Evolutionary conservation across 2,329 filamentous ascomycete species (phyloP).

Genomic region (Xylariomycetidae sp.): DNA sequence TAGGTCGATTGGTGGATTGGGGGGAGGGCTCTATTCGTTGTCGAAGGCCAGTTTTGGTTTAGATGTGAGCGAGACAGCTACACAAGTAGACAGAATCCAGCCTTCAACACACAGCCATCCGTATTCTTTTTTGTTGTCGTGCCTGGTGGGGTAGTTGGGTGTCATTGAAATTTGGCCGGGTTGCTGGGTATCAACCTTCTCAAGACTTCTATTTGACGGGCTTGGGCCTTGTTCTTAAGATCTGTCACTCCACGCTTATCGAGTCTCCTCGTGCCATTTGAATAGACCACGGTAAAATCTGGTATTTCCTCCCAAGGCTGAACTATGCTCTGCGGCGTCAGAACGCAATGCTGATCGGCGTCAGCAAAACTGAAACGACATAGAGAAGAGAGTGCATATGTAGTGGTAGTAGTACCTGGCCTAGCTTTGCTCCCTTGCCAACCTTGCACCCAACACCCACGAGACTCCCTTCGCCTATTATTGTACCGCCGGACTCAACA

Average conservation of each 20-base stretch:
- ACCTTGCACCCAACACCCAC: constrained; percentile 58
- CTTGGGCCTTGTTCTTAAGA: constrained; percentile 58
- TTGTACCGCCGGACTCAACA: constrained; percentile 58
- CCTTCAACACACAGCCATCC: too few relatives aligned
- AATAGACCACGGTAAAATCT: constrained; percentile 67
- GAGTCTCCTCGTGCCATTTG: constrained; percentile 52
- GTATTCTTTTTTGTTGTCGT: too few relatives aligned
- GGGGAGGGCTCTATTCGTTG: too few relatives aligned
- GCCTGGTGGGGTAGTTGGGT: too few relatives aligned
- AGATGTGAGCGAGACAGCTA: too few relatives aligned
- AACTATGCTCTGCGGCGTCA: constrained; percentile 61
- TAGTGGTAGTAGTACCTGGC: too few relatives aligned
- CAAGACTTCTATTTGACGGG: constrained; percentile 64
- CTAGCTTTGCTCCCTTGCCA: constrained; percentile 56
- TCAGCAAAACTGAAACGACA: too few relatives aligned
- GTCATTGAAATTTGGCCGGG: constrained; percentile 44
- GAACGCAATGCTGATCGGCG: constrained; percentile 59
- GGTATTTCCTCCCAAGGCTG: constrained; percentile 53
- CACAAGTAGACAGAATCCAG: too few relatives aligned
- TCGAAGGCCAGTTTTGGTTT: too few relatives aligned
- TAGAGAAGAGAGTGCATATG: too few relatives aligned
- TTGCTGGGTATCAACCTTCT: constrained; percentile 63
- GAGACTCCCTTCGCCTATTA: constrained; percentile 55
- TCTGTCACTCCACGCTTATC: constrained; percentile 60
- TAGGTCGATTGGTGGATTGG: too few relatives aligned